Evolutionary conservation across 306 rosid genomes (phyloP), one percentile per base, ranked within the genome.

Genomic region (Acacia confusa): DNA sequence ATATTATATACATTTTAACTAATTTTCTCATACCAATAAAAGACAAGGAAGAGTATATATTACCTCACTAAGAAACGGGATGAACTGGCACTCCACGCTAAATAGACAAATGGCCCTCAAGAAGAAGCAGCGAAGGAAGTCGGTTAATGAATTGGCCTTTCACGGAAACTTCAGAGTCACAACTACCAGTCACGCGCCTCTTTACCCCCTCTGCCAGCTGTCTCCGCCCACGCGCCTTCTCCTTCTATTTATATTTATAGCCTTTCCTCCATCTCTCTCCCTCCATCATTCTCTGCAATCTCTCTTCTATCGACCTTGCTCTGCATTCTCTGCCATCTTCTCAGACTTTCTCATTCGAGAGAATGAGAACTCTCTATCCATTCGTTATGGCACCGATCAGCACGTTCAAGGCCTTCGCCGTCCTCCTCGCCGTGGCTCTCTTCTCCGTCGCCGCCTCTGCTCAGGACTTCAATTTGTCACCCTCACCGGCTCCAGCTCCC

Each of bases 351-450:
- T 52, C 60, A 8, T 6, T 36, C 40, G 9, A n/a, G n/a, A n/a
- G n/a, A n/a, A n/a, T n/a, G n/a, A n/a, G n/a, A n/a, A n/a, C 63
- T 55, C 41, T 1, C 7, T 15, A 47, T 10, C 30, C 34, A 3
- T 36, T 48, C 50, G 40, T 57, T 17, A 90, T 91, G 91, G 91
- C 86, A 6, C 27, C 78, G 7, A 16, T 19, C 13, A 52, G 28
- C 75, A 30, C 41, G 12, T 41, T 77, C 79, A 87, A 85, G 83
- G 78, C 64, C 50, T 27, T 81, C 63, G 22, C 79, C 41, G 0
- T 13, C 63, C 13, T 55, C 28, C 63, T 55, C 15, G 28, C 25
- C 32, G 6, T 58, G 17, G 30, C 32, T 25, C 17, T 86, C 65
- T 67, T 85, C 69, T 63, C 74, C 7, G 72, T 73, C 67, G 57